Percentiles rank a stretch among this genome's conserved stretches.
These are phyloP conservation scores for Taphrina confusa DNA, from an alignment of 1,139 yeast species.

Conservation along the genomic window DNA sequence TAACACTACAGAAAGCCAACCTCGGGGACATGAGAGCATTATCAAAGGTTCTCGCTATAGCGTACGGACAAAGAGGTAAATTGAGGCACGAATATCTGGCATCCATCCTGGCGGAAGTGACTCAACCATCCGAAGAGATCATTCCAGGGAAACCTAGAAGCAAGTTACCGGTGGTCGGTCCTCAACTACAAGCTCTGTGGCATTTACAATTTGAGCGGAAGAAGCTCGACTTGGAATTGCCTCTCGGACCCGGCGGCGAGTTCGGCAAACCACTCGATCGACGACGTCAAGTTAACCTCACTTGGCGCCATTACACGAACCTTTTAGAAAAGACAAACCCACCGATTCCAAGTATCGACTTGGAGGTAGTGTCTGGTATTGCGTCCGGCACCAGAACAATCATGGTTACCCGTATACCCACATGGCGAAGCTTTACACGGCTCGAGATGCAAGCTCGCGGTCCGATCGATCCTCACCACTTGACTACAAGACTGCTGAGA, in stretches of 20 bases:
- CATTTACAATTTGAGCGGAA: constrained; percentile 14
- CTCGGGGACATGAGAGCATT: constrained; percentile 13
- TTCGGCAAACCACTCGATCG: constrained; percentile 14
- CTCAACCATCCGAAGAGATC: constrained; percentile 10
- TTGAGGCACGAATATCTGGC: constrained; percentile 15
- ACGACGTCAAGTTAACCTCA: constrained; percentile 14
- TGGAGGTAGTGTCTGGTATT: not conserved
- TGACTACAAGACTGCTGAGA: not conserved
- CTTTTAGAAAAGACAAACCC: constrained; percentile 7
- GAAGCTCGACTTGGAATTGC: not conserved
- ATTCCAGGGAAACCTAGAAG: constrained; percentile 19
- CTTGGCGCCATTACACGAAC: constrained; percentile 21
- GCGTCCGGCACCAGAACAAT: not conserved
- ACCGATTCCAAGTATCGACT: constrained; percentile 12
- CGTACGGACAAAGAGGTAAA: constrained; percentile 29
- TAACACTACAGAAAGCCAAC: constrained; percentile 19
- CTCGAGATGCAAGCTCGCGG: not conserved
- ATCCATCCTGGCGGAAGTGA: not conserved
- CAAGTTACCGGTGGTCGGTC: constrained; percentile 1
- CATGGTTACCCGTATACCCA: not conserved
- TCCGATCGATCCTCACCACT: not conserved
- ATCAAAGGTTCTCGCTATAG: not conserved
- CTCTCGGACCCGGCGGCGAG: constrained; percentile 16
- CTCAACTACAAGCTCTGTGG: constrained; percentile 11
- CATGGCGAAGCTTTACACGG: not conserved